Percentiles rank a stretch among this genome's conserved stretches.
Evolutionary conservation across 345 rosid genomes (phyloP).

Genomic region (Isatis tinctoria): DNA sequence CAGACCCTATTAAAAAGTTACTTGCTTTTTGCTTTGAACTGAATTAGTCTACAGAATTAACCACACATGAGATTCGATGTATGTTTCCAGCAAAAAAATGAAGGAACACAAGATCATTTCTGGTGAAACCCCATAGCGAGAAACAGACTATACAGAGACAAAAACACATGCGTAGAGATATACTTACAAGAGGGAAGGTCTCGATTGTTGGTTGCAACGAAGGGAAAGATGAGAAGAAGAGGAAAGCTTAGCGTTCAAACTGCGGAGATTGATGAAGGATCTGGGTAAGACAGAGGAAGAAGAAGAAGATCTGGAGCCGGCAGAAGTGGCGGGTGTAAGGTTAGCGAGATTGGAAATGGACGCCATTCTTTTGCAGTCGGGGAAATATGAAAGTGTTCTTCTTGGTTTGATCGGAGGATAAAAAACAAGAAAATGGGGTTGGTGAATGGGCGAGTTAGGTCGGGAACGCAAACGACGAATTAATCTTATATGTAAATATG

Average conservation of each 20-base stretch:
- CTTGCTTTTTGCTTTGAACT: background rate
- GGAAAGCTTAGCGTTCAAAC: conserved; percentile 38
- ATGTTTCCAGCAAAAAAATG: background rate
- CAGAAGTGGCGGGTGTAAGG: conserved; percentile 36
- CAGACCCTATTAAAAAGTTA: background rate
- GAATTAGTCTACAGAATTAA: background rate
- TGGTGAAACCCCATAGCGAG: background rate
- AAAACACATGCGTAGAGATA: background rate
- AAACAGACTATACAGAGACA: background rate
- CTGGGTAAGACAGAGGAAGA: conserved; percentile 36
- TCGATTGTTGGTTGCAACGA: conserved; percentile 24
- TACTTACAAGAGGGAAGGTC: conserved; percentile 57
- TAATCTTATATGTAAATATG: background rate
- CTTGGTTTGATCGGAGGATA: conserved; percentile 24
- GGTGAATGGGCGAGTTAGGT: conserved; percentile 28
- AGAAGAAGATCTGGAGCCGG: conserved; percentile 37
- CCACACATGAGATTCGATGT: background rate
- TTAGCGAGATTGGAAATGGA: conserved; percentile 72
- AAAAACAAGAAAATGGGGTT: conserved; percentile 26
- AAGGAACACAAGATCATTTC: background rate
- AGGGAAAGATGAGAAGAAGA: conserved; percentile 53
- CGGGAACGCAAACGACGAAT: conserved; percentile 9
- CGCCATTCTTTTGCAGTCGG: conserved; percentile 41
- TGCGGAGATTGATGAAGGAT: conserved; percentile 39
- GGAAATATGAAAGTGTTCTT: conserved; percentile 2